Base-by-base conservation (phyloP, 345 rosid genomes). In the Bruguiera gymnorhiza region DNA sequence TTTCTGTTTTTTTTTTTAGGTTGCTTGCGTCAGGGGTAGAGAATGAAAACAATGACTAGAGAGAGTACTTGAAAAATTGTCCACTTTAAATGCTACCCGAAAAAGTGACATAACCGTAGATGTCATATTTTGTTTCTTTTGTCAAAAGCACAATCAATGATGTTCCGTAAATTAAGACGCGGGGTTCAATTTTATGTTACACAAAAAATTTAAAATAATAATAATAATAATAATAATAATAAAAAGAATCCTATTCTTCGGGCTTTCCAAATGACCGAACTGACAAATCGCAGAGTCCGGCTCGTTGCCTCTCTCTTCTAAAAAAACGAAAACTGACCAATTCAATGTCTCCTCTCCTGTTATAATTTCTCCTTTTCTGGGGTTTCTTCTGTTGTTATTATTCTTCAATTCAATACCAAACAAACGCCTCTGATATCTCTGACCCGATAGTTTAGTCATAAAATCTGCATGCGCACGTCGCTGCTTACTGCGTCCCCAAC, bases 401-500 rank as follows among this genome's bases (percentile, higher is more conserved):
- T 37, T 46, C 23, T 37, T 46, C 23, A 30, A 65, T 50, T 65
- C 60, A 60, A 64, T 70, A 30, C 54, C 58, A 60, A 77, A 78
- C 76, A 79, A 81, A 77, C 86, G 73, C 82, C 84, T 79, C 77
- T 71, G 87, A 69, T 74, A 70, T 77, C 89, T 90, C 98, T 91
- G 94, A 88, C 91, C 91, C 85, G 82, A 85, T 86, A 74, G 91
- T 85, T 85, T 81, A 82, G 89, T 88, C 94, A 88, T 88, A 87
- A 84, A 86, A 86, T 86, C 87, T 87, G 94, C 96, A 89, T 89
- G 97, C 75, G 83, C 85, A 85, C 94, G 88, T 86, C 82, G 85
- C 77, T 83, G 77, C 82, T 76, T 78, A 68, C 78, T 72, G 58
- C 82, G 54, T 80, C 63, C 80, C 72, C 18, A 13, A 2, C 50